Conservation (phyloP, 2,329 filamentous ascomycete species). For the Ceratocystis variospora region DNA sequence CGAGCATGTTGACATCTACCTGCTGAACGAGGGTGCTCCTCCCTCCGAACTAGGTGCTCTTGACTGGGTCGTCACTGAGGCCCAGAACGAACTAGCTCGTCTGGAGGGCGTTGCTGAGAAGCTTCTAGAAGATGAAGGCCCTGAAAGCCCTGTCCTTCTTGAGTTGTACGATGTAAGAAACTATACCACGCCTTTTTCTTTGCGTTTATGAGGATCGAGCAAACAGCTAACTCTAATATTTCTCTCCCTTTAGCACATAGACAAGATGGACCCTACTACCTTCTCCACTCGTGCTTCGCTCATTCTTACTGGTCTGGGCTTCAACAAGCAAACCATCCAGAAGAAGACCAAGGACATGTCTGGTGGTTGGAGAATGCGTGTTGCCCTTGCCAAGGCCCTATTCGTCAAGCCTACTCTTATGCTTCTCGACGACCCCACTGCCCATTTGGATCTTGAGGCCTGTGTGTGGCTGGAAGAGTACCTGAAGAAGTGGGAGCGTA, state of each 20-base stretch:
- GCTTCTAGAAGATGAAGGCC: conserved; percentile 80
- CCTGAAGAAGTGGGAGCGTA: conserved; percentile 98
- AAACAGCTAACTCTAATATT: conserved; percentile 20
- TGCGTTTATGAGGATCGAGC: conserved; percentile 8
- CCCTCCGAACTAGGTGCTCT: conserved; percentile 78
- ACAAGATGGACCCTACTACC: conserved; percentile 95
- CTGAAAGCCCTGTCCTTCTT: conserved; percentile 77
- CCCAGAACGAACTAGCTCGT: conserved; percentile 79
- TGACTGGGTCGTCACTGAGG: conserved; percentile 94
- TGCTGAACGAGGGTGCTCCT: conserved; percentile 92
- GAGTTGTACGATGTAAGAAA: conserved; percentile 82
- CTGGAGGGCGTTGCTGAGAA: conserved; percentile 81
- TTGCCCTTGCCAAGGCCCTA: conserved; percentile 89
- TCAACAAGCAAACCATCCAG: conserved; percentile 95
- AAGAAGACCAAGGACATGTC: conserved; percentile 99
- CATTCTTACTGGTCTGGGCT: conserved; percentile 95
- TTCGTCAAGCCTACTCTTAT: conserved; percentile 96
- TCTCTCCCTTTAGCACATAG: conserved; percentile 58
- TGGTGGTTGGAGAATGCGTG: conserved; percentile 99
- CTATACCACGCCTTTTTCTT: neutral
- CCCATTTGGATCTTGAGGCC: conserved; percentile 97
- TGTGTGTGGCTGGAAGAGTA: conserved; percentile 99
- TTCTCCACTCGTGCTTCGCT: conserved; percentile 91
- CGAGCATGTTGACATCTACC: conserved; percentile 93
- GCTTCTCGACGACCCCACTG: conserved; percentile 93